Evolutionary conservation across 495 filamentous ascomycete species (phyloP).

Genomic region (Penicillium verhagenii): DNA sequence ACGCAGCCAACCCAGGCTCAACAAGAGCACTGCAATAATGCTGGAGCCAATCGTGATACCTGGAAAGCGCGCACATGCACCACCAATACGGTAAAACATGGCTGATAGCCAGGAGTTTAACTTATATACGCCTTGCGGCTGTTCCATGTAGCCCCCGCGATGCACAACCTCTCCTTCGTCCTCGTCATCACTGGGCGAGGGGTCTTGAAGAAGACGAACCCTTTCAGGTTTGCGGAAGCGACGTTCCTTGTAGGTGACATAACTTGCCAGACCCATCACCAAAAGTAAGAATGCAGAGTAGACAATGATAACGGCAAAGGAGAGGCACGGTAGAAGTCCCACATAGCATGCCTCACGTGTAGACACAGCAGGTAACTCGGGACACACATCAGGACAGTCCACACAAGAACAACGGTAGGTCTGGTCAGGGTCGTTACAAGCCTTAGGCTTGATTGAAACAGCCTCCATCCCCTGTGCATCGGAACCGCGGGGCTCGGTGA

Average conservation of each 20-base stretch:
- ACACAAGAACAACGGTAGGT: constrained; percentile 88
- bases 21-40: constrained; percentile 64
- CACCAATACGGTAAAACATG: constrained; percentile 82
- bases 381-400: constrained; percentile 84
- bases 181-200: constrained; percentile 82
- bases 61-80: constrained; percentile 77
- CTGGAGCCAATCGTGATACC: constrained; percentile 74
- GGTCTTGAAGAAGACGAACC: constrained; percentile 81
- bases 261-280: constrained; percentile 64
- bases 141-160: constrained; percentile 66
- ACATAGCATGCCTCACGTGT: constrained; percentile 72
- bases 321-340: constrained; percentile 82
- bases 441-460: constrained; percentile 64
- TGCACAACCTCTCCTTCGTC: constrained; percentile 75
- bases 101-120: constrained; percentile 75
- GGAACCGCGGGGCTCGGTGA: constrained; percentile 49
- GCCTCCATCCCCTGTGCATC: constrained; percentile 64
- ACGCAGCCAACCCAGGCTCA: constrained; percentile 83
- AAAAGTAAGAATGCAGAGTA: constrained; percentile 75
- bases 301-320: constrained; percentile 83
- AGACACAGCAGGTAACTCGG: constrained; percentile 70
- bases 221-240: constrained; percentile 72
- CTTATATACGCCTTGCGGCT: constrained; percentile 64
- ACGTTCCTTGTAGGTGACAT: constrained; percentile 71
- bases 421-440: constrained; percentile 84